Percentiles rank a stretch among this genome's conserved stretches.
phyloP scores from a whole-genome alignment of 2,329 filamentous ascomycete genomes.

The Bipolaris zeicola region DNA sequence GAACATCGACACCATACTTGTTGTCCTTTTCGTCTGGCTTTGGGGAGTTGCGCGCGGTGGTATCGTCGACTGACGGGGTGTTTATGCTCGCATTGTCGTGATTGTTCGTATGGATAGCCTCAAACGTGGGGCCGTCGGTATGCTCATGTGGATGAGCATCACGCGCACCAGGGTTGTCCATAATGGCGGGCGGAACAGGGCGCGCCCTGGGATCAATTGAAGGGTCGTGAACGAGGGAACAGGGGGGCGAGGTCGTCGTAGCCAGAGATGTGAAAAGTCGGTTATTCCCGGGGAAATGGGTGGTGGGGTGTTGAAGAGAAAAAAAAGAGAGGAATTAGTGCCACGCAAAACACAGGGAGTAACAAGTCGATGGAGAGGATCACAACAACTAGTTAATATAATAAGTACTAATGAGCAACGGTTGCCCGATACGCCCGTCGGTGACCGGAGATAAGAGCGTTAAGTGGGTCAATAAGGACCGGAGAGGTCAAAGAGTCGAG shows the following conservation, averaged over 20 bases:
- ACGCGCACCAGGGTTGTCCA: constrained; percentile 34
- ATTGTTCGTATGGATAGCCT: constrained; percentile 36
- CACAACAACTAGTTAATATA: not conserved
- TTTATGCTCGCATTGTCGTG: constrained; percentile 26
- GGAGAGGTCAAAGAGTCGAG: constrained; percentile 13
- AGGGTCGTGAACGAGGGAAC: not conserved
- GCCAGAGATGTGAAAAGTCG: constrained; percentile 12
- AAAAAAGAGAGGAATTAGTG: constrained; percentile 16
- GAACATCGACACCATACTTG: constrained; percentile 61
- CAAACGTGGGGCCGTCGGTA: constrained; percentile 33
- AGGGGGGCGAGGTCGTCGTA: constrained; percentile 9
- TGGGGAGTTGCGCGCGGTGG: constrained; percentile 28
- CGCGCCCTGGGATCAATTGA: constrained; percentile 19
- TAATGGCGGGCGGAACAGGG: constrained; percentile 26
- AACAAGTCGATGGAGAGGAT: not conserved
- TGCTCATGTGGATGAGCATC: constrained; percentile 28
- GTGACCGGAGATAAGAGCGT: constrained; percentile 18
- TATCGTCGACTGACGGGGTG: constrained; percentile 30
- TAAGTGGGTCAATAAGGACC: not conserved
- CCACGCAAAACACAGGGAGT: constrained; percentile 3
- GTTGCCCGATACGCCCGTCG: too few species aligned
- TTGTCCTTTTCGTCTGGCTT: constrained; percentile 27
- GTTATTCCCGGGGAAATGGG: not conserved
- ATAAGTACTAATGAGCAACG: constrained; percentile 10
- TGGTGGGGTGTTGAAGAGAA: not conserved